Conservation (phyloP, 805 yeast genomes). For the Saccharomycopsis guyanensis region DNA sequence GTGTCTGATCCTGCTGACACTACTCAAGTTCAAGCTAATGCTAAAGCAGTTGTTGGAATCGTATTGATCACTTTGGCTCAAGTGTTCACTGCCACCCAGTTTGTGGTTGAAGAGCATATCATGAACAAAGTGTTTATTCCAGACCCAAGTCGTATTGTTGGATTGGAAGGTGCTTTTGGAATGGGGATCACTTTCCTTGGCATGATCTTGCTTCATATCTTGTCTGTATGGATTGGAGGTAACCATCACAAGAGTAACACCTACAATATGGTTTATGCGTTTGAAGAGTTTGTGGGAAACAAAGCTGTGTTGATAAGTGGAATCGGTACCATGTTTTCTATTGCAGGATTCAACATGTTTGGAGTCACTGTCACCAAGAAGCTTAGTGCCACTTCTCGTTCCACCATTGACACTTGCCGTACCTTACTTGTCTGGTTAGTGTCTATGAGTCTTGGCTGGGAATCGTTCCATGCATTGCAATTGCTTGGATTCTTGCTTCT, state of each 20-base stretch:
- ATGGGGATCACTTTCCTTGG: constrained; percentile 34
- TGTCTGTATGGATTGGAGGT: constrained; percentile 30
- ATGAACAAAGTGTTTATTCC: constrained; percentile 43
- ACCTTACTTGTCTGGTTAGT: constrained; percentile 70
- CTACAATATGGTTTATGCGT: constrained; percentile 48
- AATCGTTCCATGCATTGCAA: constrained; percentile 54
- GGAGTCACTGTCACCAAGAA: constrained; percentile 62
- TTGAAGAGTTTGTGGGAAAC: constrained; percentile 40
- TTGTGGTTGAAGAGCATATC: constrained; percentile 70
- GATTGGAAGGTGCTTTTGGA: constrained; percentile 70
- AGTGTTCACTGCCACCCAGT: constrained; percentile 65
- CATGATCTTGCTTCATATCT: constrained; percentile 36
- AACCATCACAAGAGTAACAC: constrained; percentile 30
- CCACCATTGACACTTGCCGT: constrained; percentile 72
- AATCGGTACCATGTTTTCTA: constrained; percentile 60
- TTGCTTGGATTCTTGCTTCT: constrained; percentile 53
- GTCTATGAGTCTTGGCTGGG: constrained; percentile 70
- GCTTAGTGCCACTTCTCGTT: constrained; percentile 68
- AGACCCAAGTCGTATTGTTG: constrained; percentile 56
- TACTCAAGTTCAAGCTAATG: constrained; percentile 15
- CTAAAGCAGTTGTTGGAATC: constrained; percentile 46
- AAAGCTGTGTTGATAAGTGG: constrained; percentile 43
- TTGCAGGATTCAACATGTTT: constrained; percentile 63
- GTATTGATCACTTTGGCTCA: constrained; percentile 51
- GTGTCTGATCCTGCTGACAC: constrained; percentile 13